Conservation (phyloP, 1,284 basidiomycete species). For the Austroboletus niveus region DNA sequence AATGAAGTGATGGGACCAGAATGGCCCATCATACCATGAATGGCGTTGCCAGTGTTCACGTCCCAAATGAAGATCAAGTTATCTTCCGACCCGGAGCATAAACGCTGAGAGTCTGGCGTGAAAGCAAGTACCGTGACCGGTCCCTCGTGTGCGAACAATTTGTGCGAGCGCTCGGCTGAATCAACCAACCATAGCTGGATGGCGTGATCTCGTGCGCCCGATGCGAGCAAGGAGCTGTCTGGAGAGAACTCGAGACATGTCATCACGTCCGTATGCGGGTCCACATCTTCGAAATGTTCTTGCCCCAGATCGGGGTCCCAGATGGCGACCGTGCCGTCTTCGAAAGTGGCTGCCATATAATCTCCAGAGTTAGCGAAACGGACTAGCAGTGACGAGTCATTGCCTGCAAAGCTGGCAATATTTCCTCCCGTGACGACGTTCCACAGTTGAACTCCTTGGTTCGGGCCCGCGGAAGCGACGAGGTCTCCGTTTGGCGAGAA, state of each 20-base stretch:
- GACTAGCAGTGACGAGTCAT: conserved; percentile 8
- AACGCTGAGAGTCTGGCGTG: conserved; percentile 3
- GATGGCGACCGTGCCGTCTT: conserved; percentile 9
- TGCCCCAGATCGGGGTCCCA: conserved; percentile 19
- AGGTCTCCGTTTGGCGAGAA: conserved; percentile 17
- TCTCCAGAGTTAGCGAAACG: conserved; percentile 13
- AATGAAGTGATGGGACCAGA: conserved; percentile 2
- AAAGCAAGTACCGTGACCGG: conserved; percentile 9
- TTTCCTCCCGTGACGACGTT: conserved; percentile 17
- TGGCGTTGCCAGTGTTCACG: not conserved
- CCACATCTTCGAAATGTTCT: conserved; percentile 9
- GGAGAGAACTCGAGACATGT: conserved; percentile 17
- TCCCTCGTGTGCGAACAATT: conserved; percentile 6
- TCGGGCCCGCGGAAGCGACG: conserved; percentile 18
- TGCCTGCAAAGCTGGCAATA: conserved; percentile 11
- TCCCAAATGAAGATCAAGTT: conserved; percentile 13
- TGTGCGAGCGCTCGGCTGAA: conserved; percentile 8
- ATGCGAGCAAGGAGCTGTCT: conserved; percentile 10
- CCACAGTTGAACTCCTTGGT: conserved; percentile 21
- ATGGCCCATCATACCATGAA: conserved; percentile 16
- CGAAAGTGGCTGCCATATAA: conserved; percentile 11
- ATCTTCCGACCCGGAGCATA: conserved; percentile 13
- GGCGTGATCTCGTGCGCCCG: conserved; percentile 11
- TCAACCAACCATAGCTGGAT: conserved; percentile 16
- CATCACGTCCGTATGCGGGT: conserved; percentile 3